Percentiles rank a stretch among this genome's conserved stretches.
Conservation (phyloP, 352 stramenopile genomes). For the Phytophthora sansomeana region DNA sequence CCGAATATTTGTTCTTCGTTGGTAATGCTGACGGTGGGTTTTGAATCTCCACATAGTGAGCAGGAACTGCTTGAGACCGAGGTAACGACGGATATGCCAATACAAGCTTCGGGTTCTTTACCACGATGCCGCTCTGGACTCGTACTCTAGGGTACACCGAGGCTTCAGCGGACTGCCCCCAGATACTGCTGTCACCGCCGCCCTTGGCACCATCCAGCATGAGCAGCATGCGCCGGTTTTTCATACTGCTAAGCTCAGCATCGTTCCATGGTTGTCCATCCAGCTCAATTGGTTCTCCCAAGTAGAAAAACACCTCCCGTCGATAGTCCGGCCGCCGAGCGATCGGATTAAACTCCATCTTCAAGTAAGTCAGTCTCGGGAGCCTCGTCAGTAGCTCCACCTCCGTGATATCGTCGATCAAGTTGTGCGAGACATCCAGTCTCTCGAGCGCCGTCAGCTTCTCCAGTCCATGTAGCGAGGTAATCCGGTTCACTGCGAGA, state of each 20-base stretch:
- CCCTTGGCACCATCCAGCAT: conserved; percentile 11
- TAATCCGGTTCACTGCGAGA: conserved; percentile 72
- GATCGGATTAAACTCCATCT: conserved; percentile 82
- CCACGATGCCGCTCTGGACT: conserved; percentile 21
- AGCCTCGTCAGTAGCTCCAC: conserved; percentile 61
- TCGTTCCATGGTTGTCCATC: conserved; percentile 69
- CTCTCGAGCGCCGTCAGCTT: conserved; percentile 49
- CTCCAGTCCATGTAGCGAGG: conserved; percentile 63
- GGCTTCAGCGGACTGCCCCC: conserved; percentile 31
- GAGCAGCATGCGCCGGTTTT: conserved; percentile 59
- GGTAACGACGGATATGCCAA: conserved; percentile 52
- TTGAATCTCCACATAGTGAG: conserved; percentile 57
- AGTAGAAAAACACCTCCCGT: conserved; percentile 82
- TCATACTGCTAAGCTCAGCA: conserved; percentile 79
- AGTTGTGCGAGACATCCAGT: conserved; percentile 81
- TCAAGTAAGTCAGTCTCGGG: conserved; percentile 49
- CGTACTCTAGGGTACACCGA: conserved; percentile 34
- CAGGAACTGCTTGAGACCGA: conserved; percentile 21
- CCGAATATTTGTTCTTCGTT: conserved; percentile 24
- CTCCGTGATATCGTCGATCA: conserved; percentile 58
- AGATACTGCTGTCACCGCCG: conserved; percentile 17
- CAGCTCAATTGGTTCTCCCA: conserved; percentile 71
- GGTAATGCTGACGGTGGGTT: conserved; percentile 48
- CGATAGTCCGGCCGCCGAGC: conserved; percentile 76
- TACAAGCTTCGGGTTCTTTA: conserved; percentile 48